A percentile compares a stretch with the other conserved stretches of the same genome.
Conservation (phyloP, 2,329 filamentous ascomycete genomes). For the Colletotrichum sp. region DNA sequence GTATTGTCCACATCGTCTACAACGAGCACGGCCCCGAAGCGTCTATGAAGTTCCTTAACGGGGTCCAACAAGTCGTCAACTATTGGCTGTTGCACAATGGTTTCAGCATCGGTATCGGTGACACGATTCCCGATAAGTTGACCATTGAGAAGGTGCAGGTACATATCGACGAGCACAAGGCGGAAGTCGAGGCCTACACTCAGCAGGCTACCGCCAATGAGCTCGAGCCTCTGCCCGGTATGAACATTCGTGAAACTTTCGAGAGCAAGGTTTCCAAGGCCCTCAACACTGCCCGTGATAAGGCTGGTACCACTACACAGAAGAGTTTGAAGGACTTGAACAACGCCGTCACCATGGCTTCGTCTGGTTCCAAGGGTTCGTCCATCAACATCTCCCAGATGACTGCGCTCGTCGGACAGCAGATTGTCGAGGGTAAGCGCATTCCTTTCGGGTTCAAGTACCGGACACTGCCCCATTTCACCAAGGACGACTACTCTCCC, state of each 20-base stretch:
- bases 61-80: slow-evolving; percentile 90
- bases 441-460: slow-evolving; percentile 99
- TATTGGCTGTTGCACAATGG: slow-evolving; percentile 98
- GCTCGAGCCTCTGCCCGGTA: slow-evolving; percentile 92
- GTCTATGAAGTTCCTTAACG: slow-evolving; percentile 95
- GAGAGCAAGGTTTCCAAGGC: slow-evolving; percentile 96
- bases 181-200: slow-evolving; percentile 78
- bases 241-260: slow-evolving; percentile 98
- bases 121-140: slow-evolving; percentile 88
- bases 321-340: slow-evolving; percentile 94
- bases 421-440: slow-evolving; percentile 97
- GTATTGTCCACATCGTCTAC: slow-evolving; percentile 94
- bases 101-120: slow-evolving; percentile 97
- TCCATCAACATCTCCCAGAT: slow-evolving; percentile 99
- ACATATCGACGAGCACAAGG: slow-evolving; percentile 82
- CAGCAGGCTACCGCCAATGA: slow-evolving; percentile 81
- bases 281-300: slow-evolving; percentile 94
- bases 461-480: slow-evolving; percentile 94
- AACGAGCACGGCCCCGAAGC: slow-evolving; percentile 89
- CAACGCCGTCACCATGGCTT: slow-evolving; percentile 96
- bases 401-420: slow-evolving; percentile 96
- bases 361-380: slow-evolving; percentile 96
- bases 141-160: slow-evolving; percentile 87
- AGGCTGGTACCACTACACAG: slow-evolving; percentile 91
- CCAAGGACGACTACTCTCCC: slow-evolving; percentile 98